Evolutionary conservation across 106 monocot species (phyloP).

Genomic region (Dendrobium chrysotoxum): DNA sequence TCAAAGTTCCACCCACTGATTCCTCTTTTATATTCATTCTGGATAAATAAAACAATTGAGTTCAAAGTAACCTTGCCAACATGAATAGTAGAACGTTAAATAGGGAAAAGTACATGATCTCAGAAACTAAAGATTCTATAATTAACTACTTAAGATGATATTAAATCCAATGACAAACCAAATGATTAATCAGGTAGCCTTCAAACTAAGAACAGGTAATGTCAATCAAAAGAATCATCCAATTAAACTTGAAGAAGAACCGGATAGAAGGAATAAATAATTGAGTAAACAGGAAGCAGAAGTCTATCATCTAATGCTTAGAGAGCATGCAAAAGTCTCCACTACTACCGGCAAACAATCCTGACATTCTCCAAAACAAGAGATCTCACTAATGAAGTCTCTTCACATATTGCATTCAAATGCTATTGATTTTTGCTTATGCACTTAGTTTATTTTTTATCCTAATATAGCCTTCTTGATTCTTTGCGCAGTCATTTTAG

Average conservation of each 20-base stretch:
- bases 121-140: background rate
- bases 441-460: background rate
- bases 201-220: background rate
- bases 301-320: background rate
- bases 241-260: background rate
- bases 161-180: background rate
- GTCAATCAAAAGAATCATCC: background rate
- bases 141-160: background rate
- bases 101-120: background rate
- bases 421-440: background rate
- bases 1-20: constrained; percentile 86
- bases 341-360: background rate
- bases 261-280: background rate
- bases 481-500: background rate
- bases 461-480: background rate
- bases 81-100: background rate
- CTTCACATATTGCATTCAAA: background rate
- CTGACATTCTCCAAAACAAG: constrained; percentile 1
- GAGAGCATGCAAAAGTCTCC: background rate
- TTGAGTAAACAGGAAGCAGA: background rate
- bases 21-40: constrained; percentile 77
- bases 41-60: background rate
- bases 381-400: background rate
- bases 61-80: background rate
- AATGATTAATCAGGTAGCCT: constrained; percentile 1